Percentiles rank a stretch among this genome's conserved stretches.
phyloP scores from a whole-genome alignment of 2,329 filamentous ascomycete genomes.

The Phoma herbarum region DNA sequence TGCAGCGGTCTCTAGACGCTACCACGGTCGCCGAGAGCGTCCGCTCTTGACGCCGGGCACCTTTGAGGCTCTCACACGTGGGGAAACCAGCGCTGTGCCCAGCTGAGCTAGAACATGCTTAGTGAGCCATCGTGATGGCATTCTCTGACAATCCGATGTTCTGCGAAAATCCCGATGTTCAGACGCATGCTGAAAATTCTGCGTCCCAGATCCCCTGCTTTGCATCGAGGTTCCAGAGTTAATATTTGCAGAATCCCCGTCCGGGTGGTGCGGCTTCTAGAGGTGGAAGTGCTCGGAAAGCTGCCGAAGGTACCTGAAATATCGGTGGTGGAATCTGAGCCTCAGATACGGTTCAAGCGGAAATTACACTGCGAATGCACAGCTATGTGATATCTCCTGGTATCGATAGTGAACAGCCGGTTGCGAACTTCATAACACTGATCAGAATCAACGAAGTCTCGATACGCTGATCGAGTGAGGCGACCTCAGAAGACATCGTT shows the following conservation, averaged over 20 bases:
- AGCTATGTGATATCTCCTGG: not conserved
- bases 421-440: not conserved
- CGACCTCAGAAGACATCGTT: not conserved
- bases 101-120: slow-evolving; percentile 10
- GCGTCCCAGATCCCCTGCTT: not conserved
- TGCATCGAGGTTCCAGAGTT: not conserved
- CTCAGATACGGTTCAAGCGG: not conserved
- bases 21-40: slow-evolving; percentile 19
- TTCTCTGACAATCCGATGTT: slow-evolving; percentile 24
- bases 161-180: slow-evolving; percentile 16
- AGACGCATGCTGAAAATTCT: slow-evolving; percentile 11
- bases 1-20: slow-evolving; percentile 5
- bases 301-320: slow-evolving; percentile 11
- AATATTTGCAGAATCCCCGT: not conserved
- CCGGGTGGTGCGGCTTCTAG: not conserved
- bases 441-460: not conserved
- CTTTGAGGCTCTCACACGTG: slow-evolving; percentile 18
- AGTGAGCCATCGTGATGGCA: slow-evolving; percentile 21
- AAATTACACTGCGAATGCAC: not conserved
- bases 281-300: slow-evolving; percentile 13
- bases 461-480: not conserved
- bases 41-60: slow-evolving; percentile 5
- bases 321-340: slow-evolving; percentile 14
- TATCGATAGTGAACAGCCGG: not conserved
- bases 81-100: slow-evolving; percentile 12